Percentiles rank a stretch among this genome's conserved stretches.
Evolutionary conservation across 176 grass and related monocot genomes (phyloP).

Genomic region (Oryza brachyantha): DNA sequence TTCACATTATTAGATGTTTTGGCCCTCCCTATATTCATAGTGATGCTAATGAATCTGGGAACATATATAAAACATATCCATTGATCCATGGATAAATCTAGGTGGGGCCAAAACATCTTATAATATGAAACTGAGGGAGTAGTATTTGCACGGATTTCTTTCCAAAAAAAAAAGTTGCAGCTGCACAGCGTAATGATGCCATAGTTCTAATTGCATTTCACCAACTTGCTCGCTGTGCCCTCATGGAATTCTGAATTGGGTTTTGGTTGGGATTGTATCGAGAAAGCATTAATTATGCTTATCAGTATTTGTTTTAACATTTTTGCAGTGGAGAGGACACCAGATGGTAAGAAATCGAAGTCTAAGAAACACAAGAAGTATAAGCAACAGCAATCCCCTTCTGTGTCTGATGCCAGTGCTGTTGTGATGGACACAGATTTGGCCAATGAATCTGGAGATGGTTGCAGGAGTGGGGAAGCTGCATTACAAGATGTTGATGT

Average conservation of each 20-base stretch:
- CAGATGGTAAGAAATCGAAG: conserved; percentile 8
- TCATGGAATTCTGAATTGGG: background rate
- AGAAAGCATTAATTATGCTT: background rate
- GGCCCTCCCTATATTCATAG: no score
- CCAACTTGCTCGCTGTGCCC: background rate
- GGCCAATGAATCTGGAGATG: conserved; percentile 6
- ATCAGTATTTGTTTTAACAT: background rate
- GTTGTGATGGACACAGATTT: background rate
- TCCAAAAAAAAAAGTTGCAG: background rate
- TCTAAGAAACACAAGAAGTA: background rate
- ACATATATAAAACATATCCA: no score
- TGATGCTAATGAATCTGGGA: no score
- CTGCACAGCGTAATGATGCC: background rate
- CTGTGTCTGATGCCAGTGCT: background rate
- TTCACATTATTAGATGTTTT: no score
- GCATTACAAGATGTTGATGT: background rate
- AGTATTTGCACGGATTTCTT: background rate
- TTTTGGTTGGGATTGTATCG: background rate
- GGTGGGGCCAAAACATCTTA: no score
- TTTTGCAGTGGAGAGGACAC: background rate
- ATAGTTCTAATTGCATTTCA: background rate
- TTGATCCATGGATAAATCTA: no score
- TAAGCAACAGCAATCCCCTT: background rate
- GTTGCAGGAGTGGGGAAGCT: background rate
- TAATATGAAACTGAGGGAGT: no score